Evolutionary conservation across 2,329 filamentous ascomycete species (phyloP), one percentile per base, ranked within the genome.

Genomic region (Akanthomyces uredinophilus): DNA sequence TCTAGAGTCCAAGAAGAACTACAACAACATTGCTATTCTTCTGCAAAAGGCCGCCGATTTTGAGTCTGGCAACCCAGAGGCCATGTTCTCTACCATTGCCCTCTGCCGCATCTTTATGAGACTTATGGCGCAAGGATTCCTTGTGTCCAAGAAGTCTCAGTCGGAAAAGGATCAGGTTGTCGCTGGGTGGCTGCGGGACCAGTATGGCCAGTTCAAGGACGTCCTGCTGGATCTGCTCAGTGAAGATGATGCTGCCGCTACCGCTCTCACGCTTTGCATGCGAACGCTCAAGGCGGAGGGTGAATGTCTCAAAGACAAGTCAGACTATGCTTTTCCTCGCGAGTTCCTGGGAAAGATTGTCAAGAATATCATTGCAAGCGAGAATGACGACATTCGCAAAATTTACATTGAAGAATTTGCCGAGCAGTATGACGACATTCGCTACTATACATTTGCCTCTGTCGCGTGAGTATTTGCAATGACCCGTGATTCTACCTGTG

Each of bases 41-140:
- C 79, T 96, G 51, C 81, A 82, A 47, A 82, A 68, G 18, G 74
- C 76, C 50, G 86, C 69, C 75, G 86, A 43, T 72, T 72, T 70
- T 55, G 66, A 83, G 69, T 78, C 77, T 41, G 77, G 78, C 32
- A 74, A 81, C 3, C 74, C 79, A 2, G 83, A 88, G 49, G 79
- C 84, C 4, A 78, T 91, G 52, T 77, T 90, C 39, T 90, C 92
- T 0, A 85, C 88, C 0, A 87, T 97, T 22, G 88, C 93, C 2
- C 81, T 97, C 53, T 96, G 92, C 74, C 85, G 93, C 68, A 86
- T 96, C 41, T 97, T 97, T 72, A 85, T 92, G 71, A 86, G 91
- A 64, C 79, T 98, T 63, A 83, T 96, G 65, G 88, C 89, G 1
- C 84, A 86, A 49, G 92, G 92, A 52, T 84, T 82, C 64, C 77